Conservation (phyloP, 805 yeast genomes). For the Teunomyces kruisii region DNA sequence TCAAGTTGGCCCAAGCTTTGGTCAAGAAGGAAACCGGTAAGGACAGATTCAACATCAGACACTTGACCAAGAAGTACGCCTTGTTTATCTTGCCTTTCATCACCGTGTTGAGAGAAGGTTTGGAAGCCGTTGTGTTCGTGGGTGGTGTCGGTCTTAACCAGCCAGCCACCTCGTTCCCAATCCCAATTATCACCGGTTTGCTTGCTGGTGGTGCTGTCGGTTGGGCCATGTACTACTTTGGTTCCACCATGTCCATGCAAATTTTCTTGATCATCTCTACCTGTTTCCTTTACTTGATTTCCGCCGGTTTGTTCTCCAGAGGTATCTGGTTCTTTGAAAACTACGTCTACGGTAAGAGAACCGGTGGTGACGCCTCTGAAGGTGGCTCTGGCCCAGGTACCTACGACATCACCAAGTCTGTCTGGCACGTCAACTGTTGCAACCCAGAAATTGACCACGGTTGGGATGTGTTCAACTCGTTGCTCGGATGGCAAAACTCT, state of each 20-base stretch:
- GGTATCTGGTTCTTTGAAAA: conserved; percentile 88
- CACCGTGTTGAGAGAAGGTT: conserved; percentile 24
- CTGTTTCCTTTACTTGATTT: conserved; percentile 80
- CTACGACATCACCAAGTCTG: conserved; percentile 72
- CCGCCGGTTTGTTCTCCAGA: conserved; percentile 92
- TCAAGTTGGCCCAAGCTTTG: conserved; percentile 85
- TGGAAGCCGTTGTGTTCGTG: conserved; percentile 44
- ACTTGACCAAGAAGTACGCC: conserved; percentile 29
- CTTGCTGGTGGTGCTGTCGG: conserved; percentile 79
- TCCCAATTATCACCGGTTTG: conserved; percentile 89
- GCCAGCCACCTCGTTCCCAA: conserved; percentile 77
- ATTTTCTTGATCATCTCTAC: conserved; percentile 86
- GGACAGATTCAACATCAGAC: conserved; percentile 44
- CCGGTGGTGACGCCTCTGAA: conserved; percentile 97
- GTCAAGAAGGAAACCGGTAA: conserved; percentile 48
- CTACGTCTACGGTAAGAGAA: conserved; percentile 56
- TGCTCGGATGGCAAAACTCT: conserved; percentile 96
- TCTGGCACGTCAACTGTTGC: conserved; percentile 98
- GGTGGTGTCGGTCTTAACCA: conserved; percentile 43
- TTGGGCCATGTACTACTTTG: conserved; percentile 71
- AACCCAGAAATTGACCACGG: conserved; percentile 90
- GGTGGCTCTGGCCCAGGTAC: conserved; percentile 94
- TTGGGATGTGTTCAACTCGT: conserved; percentile 95
- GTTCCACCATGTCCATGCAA: conserved; percentile 80
- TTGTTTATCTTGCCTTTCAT: conserved; percentile 27